phyloP scores from a whole-genome alignment of 1,139 yeast genomes.

The Candida neerlandica region DNA sequence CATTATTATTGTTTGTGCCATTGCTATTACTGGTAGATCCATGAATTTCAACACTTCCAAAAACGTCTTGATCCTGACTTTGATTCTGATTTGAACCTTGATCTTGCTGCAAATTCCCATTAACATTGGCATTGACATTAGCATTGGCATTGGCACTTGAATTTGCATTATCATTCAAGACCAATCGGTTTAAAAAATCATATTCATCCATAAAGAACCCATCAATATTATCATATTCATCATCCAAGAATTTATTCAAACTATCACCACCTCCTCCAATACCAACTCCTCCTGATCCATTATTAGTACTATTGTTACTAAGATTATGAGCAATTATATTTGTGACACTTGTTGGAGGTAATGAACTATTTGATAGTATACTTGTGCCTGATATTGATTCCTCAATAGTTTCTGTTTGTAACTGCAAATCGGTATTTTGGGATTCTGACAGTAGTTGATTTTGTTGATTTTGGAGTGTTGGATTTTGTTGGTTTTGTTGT shows the following conservation, averaged over 20 bases:
- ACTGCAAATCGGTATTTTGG: conserved; percentile 10
- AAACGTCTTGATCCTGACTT: conserved; percentile 14
- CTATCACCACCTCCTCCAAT: conserved; percentile 10
- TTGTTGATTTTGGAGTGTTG: not conserved
- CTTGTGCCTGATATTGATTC: conserved; percentile 10
- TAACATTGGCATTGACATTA: too few relatives aligned
- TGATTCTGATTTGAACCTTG: conserved; percentile 12
- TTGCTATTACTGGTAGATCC: not conserved
- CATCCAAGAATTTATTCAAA: conserved; percentile 7
- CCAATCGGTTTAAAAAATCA: conserved; percentile 19
- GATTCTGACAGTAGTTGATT: not conserved
- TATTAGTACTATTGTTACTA: too few relatives aligned
- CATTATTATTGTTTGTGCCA: not conserved
- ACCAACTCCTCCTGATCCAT: too few relatives aligned
- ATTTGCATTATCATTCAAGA: conserved; percentile 13
- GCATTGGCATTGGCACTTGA: too few relatives aligned
- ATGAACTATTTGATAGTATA: not conserved
- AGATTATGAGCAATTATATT: conserved; percentile 2
- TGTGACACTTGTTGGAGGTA: conserved; percentile 5
- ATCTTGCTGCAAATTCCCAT: not conserved
- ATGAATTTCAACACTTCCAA: conserved; percentile 19
- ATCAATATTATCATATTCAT: conserved; percentile 13
- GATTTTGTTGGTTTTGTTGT: not conserved
- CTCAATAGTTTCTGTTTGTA: conserved; percentile 19
- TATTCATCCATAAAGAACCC: conserved; percentile 20